Conservation (phyloP, 208 protist species). For the Vickermania ingenoplastis region DNA sequence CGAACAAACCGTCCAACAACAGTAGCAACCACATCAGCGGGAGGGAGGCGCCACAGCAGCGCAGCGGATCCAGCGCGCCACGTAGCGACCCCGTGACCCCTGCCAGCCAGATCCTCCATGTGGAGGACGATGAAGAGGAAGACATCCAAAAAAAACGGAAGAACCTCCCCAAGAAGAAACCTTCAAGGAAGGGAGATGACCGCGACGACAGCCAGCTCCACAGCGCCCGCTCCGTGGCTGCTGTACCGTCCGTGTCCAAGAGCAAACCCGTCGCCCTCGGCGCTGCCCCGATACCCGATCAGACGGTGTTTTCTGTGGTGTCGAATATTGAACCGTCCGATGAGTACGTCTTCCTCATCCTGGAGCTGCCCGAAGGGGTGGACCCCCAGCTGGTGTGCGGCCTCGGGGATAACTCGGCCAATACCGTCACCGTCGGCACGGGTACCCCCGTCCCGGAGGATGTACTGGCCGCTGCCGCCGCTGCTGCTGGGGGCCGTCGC, state of each 20-base stretch:
- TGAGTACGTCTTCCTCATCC: background rate
- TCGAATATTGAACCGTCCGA: background rate
- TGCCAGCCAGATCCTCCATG: background rate
- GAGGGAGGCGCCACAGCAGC: background rate
- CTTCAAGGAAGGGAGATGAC: background rate
- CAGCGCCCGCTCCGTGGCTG: no score
- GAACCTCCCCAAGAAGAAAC: background rate
- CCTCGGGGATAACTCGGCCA: constrained; percentile 6
- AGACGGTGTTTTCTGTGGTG: background rate
- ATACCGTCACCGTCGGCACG: background rate
- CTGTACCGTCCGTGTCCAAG: no score
- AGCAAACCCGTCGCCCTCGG: no score
- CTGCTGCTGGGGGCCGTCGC: no score
- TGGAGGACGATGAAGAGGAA: background rate
- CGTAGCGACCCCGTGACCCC: background rate
- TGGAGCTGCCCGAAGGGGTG: background rate
- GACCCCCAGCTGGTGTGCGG: background rate
- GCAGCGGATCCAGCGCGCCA: background rate
- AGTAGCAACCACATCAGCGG: no score
- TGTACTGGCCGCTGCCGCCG: background rate
- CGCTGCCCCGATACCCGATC: no score
- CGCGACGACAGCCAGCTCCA: background rate
- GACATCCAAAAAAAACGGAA: background rate
- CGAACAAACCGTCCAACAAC: no score
- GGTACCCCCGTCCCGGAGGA: constrained; percentile 1